Evolutionary conservation across 352 stramenopile species (phyloP).

Genomic region (Phytopythium litorale): DNA sequence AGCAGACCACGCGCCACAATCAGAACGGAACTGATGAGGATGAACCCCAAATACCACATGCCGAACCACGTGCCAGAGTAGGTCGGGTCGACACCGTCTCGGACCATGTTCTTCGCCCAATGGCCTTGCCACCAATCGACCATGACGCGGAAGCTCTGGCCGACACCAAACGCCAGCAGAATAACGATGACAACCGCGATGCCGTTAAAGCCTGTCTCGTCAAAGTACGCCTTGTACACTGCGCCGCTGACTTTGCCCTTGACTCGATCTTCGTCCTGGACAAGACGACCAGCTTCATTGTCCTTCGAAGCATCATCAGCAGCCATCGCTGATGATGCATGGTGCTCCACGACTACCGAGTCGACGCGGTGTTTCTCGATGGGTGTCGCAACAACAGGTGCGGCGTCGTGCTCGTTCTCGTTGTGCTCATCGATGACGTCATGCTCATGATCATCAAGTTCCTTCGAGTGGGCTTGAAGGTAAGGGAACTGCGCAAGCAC

Average conservation of each 20-base stretch:
- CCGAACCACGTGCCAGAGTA: constrained; percentile 35
- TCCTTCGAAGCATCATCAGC: neutral
- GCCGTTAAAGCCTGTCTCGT: constrained; percentile 25
- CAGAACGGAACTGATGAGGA: constrained; percentile 20
- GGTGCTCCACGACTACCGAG: neutral
- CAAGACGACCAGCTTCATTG: neutral
- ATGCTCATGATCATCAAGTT: neutral
- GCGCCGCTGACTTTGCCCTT: constrained; percentile 10
- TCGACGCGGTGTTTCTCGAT: neutral
- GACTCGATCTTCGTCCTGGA: constrained; percentile 28
- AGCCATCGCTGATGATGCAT: neutral
- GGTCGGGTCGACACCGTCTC: constrained; percentile 6
- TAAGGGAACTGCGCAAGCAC: constrained; percentile 33
- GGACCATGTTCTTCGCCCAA: constrained; percentile 21
- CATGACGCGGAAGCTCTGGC: constrained; percentile 13
- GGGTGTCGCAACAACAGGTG: neutral
- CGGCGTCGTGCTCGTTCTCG: neutral
- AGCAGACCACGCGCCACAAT: constrained; percentile 23
- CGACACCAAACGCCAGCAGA: constrained; percentile 3
- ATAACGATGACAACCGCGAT: neutral
- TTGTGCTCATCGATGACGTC: constrained; percentile 1
- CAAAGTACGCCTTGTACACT: constrained; percentile 22
- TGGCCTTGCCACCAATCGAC: constrained; percentile 26
- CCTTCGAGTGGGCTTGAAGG: constrained; percentile 10
- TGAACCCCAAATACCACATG: constrained; percentile 38